Evolutionary conservation across 148 eudicot species (phyloP), one percentile per base, ranked within the genome.

Genomic region (Dianthus caryophyllus): DNA sequence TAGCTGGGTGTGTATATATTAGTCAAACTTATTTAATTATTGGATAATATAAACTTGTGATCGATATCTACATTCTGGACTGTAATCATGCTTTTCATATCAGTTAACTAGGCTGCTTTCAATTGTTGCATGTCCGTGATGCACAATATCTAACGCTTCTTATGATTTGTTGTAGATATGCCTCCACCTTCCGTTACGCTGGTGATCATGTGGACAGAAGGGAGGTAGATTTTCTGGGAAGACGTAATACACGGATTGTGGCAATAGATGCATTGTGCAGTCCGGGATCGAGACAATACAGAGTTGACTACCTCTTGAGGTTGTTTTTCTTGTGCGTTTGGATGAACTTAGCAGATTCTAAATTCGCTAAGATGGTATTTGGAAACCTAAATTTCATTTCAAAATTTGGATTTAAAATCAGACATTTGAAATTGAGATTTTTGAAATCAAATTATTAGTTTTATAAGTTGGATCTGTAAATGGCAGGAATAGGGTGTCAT

Each of bases 201-300:
- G 97, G 96, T 58, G 88, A 90, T 78, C 70, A 83, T 62, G 63
- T 76, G 68, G 99, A 94, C 72, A 33, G 52, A 55, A 82, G 71
- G 73, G 81, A 75, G 69, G 58, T 72, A 31, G 99, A 94, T 76
- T 61, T 69, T 30, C 7, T 84, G 54, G 86, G 90, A 71, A 88
- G 99, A 69, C 97, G 90, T 47, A 83, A 68, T 50, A 94, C 96
- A 25, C 83, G 88, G 73, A 85, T 94, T 65, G 71, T 83, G 65
- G 99, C 96, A 30, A 86, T 90, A 38, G 99, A 94, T 74, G 99
- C 99, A 51, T 76, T 90, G 31, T 60, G 80, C 78, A 21, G 47
- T 33, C 96, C 96, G 48, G 97, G 97, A 50, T 71, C 66, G 52
- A 79, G 82, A 75, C 97, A 94, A 73, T 90, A 83, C 75, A 66